Evolutionary conservation across 2,329 filamentous ascomycete genomes (phyloP), one percentile per base, ranked within the genome.

Genomic region (Cladorrhinum sp.): DNA sequence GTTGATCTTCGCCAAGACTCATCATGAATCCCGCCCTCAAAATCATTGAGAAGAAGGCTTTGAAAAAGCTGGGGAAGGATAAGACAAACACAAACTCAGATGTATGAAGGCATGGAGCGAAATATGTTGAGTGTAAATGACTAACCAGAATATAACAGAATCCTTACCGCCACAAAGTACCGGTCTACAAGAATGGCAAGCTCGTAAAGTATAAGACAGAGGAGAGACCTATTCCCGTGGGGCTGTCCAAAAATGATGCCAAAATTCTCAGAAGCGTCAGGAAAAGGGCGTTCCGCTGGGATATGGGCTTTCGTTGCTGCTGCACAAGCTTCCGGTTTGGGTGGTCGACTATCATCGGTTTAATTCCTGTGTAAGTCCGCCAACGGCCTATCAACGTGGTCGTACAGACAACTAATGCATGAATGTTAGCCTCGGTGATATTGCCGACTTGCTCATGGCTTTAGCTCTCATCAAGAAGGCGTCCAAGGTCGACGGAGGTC

Each of bases 191-290:
- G 48, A 77, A 86, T 65, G 86, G 86, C 61, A 84, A 80, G 57
- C 82, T 74, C 2, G 86, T 85, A 69, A 96, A 92, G 73, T 81
- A 83, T 60, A 93, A 92, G 79, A 96, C 90, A 75, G 85, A 88
- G 72, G 91, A 90, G 78, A 96, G 96, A 77, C 90, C 91, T 22
- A 79, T 93, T 36, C 93, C 93, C 0, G 84, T 85, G 24, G 93
- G 93, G 58, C 85, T 98, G 56, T 93, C 92, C 18, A 78, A 88
- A 25, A 85, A 96, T 68, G 95, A 99, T 75, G 87, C 83, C 70
- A 83, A 89, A 64, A 81, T 97, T 66, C 85, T 98, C 65, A 96
- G 89, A 68, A 89, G 89, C 68, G 91, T 96, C 68, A 93, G 96
- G 75, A 85, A 89, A 68, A 84, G 89, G 61, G 92, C 95, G 32